Conservation (phyloP, 306 rosid species). For the Cotoneaster glaucophyllus region DNA sequence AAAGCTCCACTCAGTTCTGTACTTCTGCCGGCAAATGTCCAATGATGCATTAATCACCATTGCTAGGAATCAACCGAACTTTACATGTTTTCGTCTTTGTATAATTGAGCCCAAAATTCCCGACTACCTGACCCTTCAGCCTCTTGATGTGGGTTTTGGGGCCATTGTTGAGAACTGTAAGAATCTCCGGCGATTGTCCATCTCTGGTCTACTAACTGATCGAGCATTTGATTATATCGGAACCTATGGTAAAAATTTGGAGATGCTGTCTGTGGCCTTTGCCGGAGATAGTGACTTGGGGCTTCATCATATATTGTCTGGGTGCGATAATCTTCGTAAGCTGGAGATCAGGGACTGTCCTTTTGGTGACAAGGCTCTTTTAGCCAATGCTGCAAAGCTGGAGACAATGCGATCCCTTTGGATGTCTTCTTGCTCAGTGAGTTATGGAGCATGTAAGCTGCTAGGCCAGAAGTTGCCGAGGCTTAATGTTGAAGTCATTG, state of each 20-base stretch:
- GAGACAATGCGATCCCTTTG: slow-evolving; percentile 99
- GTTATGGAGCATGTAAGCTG: slow-evolving; percentile 90
- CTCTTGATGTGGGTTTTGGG: slow-evolving; percentile 87
- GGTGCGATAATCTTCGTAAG: slow-evolving; percentile 91
- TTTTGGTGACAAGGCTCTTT: slow-evolving; percentile 94
- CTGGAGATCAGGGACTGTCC: slow-evolving; percentile 99
- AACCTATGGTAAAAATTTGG: slow-evolving; percentile 69
- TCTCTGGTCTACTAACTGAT: slow-evolving; percentile 85
- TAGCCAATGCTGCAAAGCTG: slow-evolving; percentile 99
- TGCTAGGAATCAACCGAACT: slow-evolving; percentile 76
- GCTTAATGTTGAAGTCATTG: slow-evolving; percentile 93
- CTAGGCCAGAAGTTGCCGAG: slow-evolving; percentile 81
- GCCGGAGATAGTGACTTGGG: slow-evolving; percentile 94
- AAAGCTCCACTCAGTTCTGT: slow-evolving; percentile 86
- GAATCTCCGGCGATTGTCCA: slow-evolving; percentile 78
- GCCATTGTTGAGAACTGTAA: slow-evolving; percentile 97
- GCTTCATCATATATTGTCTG: slow-evolving; percentile 83
- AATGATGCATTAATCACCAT: slow-evolving; percentile 72
- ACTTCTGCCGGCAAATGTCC: slow-evolving; percentile 92
- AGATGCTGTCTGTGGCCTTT: slow-evolving; percentile 96
- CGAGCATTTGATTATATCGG: slow-evolving; percentile 79
- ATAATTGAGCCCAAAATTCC: slow-evolving; percentile 78
- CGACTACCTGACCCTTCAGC: slow-evolving; percentile 60
- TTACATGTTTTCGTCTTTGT: slow-evolving; percentile 85
- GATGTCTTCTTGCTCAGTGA: slow-evolving; percentile 98